Percentiles rank a stretch among this genome's conserved stretches.
Conservation (phyloP, 2,329 filamentous ascomycete species). For the Ophiostoma triangulosporum region DNA sequence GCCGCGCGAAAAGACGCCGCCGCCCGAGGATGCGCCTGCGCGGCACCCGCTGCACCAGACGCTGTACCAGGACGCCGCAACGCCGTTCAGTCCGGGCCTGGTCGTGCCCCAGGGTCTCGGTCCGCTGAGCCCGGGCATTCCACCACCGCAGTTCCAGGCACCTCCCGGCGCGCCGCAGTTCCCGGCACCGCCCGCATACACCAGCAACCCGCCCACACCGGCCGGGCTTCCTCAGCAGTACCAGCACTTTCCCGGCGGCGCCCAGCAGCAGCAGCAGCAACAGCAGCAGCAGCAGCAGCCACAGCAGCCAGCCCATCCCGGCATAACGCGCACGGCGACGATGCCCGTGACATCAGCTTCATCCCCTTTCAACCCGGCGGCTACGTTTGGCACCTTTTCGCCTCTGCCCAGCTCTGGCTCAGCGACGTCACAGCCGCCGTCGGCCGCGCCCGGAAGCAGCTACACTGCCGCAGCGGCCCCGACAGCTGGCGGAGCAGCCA, state of each 20-base stretch:
- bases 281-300: neutral
- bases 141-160: constrained; percentile 22
- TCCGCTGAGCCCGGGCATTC: constrained; percentile 26
- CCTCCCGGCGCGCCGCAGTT: constrained; percentile 27
- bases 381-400: constrained; percentile 20
- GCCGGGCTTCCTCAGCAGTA: constrained; percentile 19
- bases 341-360: constrained; percentile 31
- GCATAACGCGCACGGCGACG: constrained; percentile 35
- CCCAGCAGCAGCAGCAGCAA: neutral
- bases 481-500: constrained; percentile 16
- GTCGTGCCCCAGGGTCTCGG: constrained; percentile 33
- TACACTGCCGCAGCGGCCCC: constrained; percentile 17
- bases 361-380: constrained; percentile 6
- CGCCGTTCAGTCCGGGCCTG: constrained; percentile 38
- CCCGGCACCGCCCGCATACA: constrained; percentile 26
- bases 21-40: constrained; percentile 51
- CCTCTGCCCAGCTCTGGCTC: constrained; percentile 30
- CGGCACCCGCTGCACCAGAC: constrained; percentile 43
- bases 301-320: constrained; percentile 22
- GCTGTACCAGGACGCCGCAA: constrained; percentile 40
- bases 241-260: neutral
- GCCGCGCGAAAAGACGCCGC: constrained; percentile 68
- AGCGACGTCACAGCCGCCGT: constrained; percentile 23
- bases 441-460: neutral
- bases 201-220: constrained; percentile 22